phyloP scores from a whole-genome alignment of 1,284 basidiomycete genomes.

The Lignosus rhinocerotis region DNA sequence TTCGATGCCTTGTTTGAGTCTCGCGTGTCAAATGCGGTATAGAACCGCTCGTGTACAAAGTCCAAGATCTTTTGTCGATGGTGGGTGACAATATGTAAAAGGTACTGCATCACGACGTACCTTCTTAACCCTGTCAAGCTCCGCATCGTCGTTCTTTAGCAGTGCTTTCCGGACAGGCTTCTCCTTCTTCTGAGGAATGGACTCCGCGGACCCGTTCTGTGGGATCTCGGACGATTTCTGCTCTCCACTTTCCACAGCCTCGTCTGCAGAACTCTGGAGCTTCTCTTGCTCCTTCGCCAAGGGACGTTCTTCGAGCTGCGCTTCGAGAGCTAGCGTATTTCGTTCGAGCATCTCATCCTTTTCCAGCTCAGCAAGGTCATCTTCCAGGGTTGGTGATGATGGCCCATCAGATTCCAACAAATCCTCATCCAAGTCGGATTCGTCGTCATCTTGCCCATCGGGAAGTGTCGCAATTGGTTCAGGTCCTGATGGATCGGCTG shows the following conservation, averaged over 20 bases:
- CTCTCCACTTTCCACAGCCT: constrained; percentile 14
- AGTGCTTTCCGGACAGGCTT: constrained; percentile 66
- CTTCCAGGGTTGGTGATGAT: constrained; percentile 34
- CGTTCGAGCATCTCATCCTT: constrained; percentile 58
- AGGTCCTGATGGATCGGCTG: constrained; percentile 5
- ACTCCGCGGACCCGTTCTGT: constrained; percentile 15
- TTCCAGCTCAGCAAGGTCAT: constrained; percentile 42
- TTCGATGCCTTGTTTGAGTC: constrained; percentile 32
- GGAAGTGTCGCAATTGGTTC: neutral
- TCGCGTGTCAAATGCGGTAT: constrained; percentile 57
- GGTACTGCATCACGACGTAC: constrained; percentile 43
- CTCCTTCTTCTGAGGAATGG: constrained; percentile 34
- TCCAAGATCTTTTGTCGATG: constrained; percentile 61
- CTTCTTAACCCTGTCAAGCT: constrained; percentile 74
- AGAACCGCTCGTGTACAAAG: constrained; percentile 79
- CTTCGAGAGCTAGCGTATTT: constrained; percentile 75
- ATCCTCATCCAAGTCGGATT: constrained; percentile 12
- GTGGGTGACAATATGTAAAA: neutral
- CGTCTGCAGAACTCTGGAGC: constrained; percentile 47
- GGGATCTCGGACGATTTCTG: constrained; percentile 8
- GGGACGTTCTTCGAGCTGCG: constrained; percentile 84
- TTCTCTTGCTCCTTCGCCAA: constrained; percentile 88
- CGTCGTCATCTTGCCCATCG: constrained; percentile 10
- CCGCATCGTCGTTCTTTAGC: constrained; percentile 86
- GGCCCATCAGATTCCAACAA: constrained; percentile 10